Evolutionary conservation across 2,329 filamentous ascomycete species (phyloP), one percentile per base, ranked within the genome.

Genomic region (Curvularia lunata): DNA sequence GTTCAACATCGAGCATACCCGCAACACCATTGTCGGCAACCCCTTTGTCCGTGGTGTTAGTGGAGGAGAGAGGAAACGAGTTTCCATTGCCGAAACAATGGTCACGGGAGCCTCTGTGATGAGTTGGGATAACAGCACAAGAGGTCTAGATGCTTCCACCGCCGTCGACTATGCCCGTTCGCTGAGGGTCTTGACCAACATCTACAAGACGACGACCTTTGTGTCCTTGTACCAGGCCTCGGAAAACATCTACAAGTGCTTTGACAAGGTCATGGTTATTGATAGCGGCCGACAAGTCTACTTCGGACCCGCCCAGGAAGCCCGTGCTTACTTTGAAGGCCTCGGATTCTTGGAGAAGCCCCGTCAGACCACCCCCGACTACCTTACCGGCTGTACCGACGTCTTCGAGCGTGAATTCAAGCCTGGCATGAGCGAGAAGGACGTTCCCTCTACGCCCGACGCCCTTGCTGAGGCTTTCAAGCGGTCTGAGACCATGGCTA

Each of bases 1-100:
- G 90, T 96, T 97, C 82, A 95, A 94, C 72, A 96, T 97, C 52
- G 90, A 93, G 75, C 92, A 97, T 75, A 96, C 92, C 0, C 85
- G 86, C 50, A 85, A 92, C 72, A 97, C 93, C 0, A 86, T 94
- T 28, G 91, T 97, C 25, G 93, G 93, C 7, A 90, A 95, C 62
- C 85, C 86, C 0, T 92, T 94, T 62, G 84, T 95, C 19, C 88
- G 67, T 7, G 92, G 92, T 74, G 84, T 96, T 0, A 91, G 87
- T 45, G 92, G 90, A 61, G 91, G 89, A 54, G 91, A 94, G 77
- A 82, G 89, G 54, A 92, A 92, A 79, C 87, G 90, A 62, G 91
- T 93, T 6, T 90, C 88, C 21, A 94, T 96, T 59, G 90, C 90
- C 0, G 91, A 95, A 75, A 91, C 91, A 80, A 90, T 93, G 85